These are phyloP conservation scores for Nicotiana paniculata DNA, from an alignment of 257 asterid genomes.

Conservation along the genomic window DNA sequence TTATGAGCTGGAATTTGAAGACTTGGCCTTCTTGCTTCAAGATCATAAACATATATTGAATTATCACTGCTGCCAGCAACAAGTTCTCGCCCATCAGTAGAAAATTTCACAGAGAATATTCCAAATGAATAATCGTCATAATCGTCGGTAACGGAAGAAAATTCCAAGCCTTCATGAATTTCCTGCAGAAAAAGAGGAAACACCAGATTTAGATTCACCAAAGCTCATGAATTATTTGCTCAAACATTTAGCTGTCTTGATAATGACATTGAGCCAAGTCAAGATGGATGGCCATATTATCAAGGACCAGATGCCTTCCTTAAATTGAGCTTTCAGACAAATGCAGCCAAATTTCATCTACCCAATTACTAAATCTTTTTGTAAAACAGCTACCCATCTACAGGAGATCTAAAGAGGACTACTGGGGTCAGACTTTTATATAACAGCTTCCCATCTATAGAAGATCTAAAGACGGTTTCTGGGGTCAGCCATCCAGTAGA, in stretches of 20 bases:
- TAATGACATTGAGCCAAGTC: not conserved
- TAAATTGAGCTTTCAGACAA: not conserved
- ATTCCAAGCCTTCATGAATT: slow-evolving; percentile 88
- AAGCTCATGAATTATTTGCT: not conserved
- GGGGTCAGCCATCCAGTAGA: not conserved
- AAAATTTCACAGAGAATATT: slow-evolving; percentile 85
- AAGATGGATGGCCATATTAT: not conserved
- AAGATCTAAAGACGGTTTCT: not conserved
- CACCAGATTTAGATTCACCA: not conserved
- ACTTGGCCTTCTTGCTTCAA: slow-evolving; percentile 57
- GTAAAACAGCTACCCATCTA: not conserved
- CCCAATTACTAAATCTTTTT: not conserved
- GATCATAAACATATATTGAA: slow-evolving; percentile 85
- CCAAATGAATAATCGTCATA: slow-evolving; percentile 73
- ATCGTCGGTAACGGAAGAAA: slow-evolving; percentile 45
- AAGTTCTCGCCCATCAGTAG: slow-evolving; percentile 84
- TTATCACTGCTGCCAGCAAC: slow-evolving; percentile 78
- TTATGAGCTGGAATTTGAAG: slow-evolving; percentile 78
- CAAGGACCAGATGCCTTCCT: not conserved
- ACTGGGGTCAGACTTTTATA: not conserved
- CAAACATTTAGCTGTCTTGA: not conserved
- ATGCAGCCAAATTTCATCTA: not conserved
- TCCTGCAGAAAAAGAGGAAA: slow-evolving; percentile 45
- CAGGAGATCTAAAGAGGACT: not conserved
- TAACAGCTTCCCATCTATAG: not conserved